Evolutionary conservation across 2,329 filamentous ascomycete genomes (phyloP).

Genomic region (Emergomyces orientalis): DNA sequence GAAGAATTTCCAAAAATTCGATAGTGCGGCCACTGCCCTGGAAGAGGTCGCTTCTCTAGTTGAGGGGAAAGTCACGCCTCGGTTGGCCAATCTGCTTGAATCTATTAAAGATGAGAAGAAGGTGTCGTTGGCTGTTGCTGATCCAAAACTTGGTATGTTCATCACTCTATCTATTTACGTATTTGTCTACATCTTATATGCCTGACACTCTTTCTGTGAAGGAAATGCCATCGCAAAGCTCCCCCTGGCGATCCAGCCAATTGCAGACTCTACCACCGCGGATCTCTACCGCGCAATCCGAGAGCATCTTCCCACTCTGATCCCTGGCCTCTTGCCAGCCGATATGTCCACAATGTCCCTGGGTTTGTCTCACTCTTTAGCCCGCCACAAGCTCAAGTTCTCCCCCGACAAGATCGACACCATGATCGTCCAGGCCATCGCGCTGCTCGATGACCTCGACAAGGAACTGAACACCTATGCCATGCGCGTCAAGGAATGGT

Average conservation of each 20-base stretch:
- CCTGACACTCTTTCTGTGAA: slow-evolving; percentile 15
- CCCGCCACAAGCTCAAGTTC: slow-evolving; percentile 96
- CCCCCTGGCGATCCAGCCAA: slow-evolving; percentile 73
- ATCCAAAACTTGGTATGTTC: slow-evolving; percentile 65
- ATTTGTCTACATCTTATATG: not conserved
- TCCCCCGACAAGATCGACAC: slow-evolving; percentile 97
- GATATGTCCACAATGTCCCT: slow-evolving; percentile 91
- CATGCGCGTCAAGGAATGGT: slow-evolving; percentile 99
- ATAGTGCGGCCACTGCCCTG: slow-evolving; percentile 80
- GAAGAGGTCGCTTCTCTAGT: slow-evolving; percentile 82
- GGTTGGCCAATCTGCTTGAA: slow-evolving; percentile 72
- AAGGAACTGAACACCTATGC: slow-evolving; percentile 98
- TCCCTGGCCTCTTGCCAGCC: slow-evolving; percentile 74
- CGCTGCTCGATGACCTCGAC: slow-evolving; percentile 87
- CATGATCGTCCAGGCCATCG: slow-evolving; percentile 97
- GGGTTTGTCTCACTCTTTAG: slow-evolving; percentile 93
- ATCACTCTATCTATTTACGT: too few species aligned
- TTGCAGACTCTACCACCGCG: slow-evolving; percentile 71
- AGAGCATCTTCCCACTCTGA: slow-evolving; percentile 78
- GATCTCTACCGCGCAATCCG: slow-evolving; percentile 94
- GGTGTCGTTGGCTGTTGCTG: slow-evolving; percentile 83
- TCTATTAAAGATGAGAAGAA: slow-evolving; percentile 97
- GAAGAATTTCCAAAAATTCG: slow-evolving; percentile 96
- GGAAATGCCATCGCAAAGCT: slow-evolving; percentile 82
- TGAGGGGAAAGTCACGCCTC: slow-evolving; percentile 89